These are phyloP conservation scores for Neurospora discreta DNA, from an alignment of 495 filamentous ascomycete genomes.

Conservation along the genomic window DNA sequence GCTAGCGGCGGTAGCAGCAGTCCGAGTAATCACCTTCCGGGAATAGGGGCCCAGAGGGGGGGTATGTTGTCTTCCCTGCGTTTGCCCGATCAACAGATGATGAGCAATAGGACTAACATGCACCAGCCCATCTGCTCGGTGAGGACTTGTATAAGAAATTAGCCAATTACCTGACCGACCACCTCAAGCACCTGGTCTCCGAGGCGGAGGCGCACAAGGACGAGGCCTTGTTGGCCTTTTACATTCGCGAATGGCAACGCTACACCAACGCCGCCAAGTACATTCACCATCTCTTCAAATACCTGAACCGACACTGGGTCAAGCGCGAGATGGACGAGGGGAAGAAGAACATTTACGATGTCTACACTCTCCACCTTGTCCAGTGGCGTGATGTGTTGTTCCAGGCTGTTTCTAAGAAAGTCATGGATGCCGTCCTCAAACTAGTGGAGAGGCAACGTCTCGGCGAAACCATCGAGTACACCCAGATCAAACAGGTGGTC, in stretches of 20 bases:
- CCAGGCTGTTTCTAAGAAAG: constrained; percentile 63
- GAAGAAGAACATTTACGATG: constrained; percentile 96
- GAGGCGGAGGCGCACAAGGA: constrained; percentile 69
- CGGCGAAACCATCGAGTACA: constrained; percentile 95
- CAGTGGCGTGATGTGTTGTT: constrained; percentile 93
- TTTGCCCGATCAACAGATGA: neutral
- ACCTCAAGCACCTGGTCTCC: constrained; percentile 54
- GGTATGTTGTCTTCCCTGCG: constrained; percentile 39
- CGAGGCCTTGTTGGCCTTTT: constrained; percentile 86
- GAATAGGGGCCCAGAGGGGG: constrained; percentile 56
- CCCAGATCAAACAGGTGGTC: constrained; percentile 93
- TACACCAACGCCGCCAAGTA: constrained; percentile 94
- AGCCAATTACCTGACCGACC: constrained; percentile 66
- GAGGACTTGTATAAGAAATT: constrained; percentile 94
- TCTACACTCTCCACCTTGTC: constrained; percentile 92
- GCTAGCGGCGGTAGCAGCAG: constrained; percentile 41
- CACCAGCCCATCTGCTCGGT: constrained; percentile 75
- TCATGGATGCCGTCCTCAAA: constrained; percentile 91
- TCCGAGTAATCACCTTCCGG: constrained; percentile 3
- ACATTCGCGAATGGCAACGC: constrained; percentile 91
- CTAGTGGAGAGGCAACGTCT: constrained; percentile 96
- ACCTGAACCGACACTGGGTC: constrained; percentile 98
- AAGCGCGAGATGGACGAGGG: constrained; percentile 98
- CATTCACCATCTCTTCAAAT: constrained; percentile 92
- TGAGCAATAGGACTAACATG: constrained; percentile 2